These are phyloP conservation scores for Gentiana dahurica DNA, from an alignment of 257 asterid species.

Conservation along the genomic window DNA sequence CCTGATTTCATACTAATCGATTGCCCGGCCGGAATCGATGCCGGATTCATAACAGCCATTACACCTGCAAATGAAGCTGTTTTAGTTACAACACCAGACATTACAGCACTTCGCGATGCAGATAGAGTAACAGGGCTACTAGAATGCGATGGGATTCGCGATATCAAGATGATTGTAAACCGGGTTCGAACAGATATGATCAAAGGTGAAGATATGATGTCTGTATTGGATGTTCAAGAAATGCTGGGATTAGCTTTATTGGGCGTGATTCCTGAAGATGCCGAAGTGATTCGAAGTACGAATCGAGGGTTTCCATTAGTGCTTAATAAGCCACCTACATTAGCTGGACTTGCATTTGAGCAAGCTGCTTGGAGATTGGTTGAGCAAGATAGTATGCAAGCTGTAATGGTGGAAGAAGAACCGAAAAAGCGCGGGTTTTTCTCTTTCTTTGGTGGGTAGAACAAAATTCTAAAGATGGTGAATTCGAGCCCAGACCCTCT, in stretches of 20 bases:
- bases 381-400: slow-evolving; percentile 98
- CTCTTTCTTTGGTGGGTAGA: slow-evolving; percentile 82
- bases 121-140: slow-evolving; percentile 85
- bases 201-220: slow-evolving; percentile 97
- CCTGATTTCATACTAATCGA: slow-evolving; percentile 87
- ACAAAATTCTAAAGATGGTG: background rate
- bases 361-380: slow-evolving; percentile 99
- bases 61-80: slow-evolving; percentile 97
- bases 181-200: slow-evolving; percentile 96
- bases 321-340: slow-evolving; percentile 83
- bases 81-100: slow-evolving; percentile 86
- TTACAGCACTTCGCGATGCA: slow-evolving; percentile 83
- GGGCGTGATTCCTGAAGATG: slow-evolving; percentile 89
- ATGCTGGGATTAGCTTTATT: slow-evolving; percentile 86
- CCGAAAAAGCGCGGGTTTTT: slow-evolving; percentile 90
- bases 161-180: slow-evolving; percentile 92
- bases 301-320: slow-evolving; percentile 87
- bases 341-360: slow-evolving; percentile 93
- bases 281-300: slow-evolving; percentile 89
- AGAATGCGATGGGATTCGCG: slow-evolving; percentile 95
- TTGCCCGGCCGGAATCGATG: slow-evolving; percentile 95
- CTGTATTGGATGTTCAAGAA: slow-evolving; percentile 89
- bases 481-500: background rate
- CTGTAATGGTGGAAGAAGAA: slow-evolving; percentile 89
- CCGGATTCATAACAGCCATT: slow-evolving; percentile 90